Conservation (phyloP, 2,329 filamentous ascomycete genomes). For the Monilinia fructicola region DNA sequence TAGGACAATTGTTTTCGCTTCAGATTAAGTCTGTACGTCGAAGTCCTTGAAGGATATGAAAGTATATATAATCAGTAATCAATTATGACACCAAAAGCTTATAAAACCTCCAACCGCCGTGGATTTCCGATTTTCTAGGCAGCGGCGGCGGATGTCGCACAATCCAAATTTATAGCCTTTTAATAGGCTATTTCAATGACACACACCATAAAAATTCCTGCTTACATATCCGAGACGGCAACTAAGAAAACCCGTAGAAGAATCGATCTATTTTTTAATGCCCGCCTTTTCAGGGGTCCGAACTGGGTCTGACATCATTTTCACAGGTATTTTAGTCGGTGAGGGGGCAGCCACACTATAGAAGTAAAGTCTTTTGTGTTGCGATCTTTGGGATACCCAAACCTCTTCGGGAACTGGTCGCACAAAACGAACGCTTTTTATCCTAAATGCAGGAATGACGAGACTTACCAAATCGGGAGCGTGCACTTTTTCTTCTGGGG, state of each 20-base stretch:
- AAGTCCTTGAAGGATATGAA: conserved; percentile 13
- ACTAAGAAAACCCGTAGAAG: conserved; percentile 16
- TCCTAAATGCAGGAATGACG: conserved; percentile 3
- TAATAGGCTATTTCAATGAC: conserved; percentile 18
- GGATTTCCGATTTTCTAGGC: conserved; percentile 3
- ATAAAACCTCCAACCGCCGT: conserved; percentile 9
- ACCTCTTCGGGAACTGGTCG: neutral
- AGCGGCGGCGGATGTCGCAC: conserved; percentile 5
- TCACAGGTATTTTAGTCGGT: conserved; percentile 18
- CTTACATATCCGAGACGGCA: conserved; percentile 22
- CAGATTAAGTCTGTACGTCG: neutral
- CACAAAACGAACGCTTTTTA: conserved; percentile 5
- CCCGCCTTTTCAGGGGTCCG: conserved; percentile 17
- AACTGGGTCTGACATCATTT: conserved; percentile 10
- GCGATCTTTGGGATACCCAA: neutral
- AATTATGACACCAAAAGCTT: neutral
- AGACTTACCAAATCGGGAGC: conserved; percentile 15
- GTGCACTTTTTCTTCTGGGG: neutral
- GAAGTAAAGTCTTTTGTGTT: neutral
- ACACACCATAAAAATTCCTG: conserved; percentile 4
- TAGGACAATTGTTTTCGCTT: neutral
- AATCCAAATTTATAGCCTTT: conserved; percentile 12
- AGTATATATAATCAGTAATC: conserved; percentile 25
- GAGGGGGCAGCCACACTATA: conserved; percentile 12
- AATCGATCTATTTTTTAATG: conserved; percentile 4